Base-by-base conservation (phyloP, 2,329 filamentous ascomycete genomes). In the Neofusicoccum ribis region DNA sequence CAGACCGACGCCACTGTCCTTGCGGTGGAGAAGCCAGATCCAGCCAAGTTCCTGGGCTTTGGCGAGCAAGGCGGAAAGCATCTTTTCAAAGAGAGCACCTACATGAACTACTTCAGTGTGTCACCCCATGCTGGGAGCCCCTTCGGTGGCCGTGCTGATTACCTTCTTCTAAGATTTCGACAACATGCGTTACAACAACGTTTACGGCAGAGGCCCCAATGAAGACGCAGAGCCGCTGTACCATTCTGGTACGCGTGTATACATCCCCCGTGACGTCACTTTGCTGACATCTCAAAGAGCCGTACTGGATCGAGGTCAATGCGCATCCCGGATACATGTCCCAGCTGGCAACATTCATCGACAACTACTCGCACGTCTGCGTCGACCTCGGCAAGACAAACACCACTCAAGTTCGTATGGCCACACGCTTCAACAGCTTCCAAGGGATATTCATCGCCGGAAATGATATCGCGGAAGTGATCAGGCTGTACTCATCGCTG, bases 321-420 rank as follows among this genome's bases (percentile, higher is more conserved):
- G 31, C 27, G 14, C 52, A 61, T 23, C 54, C 52, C 3, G 41
- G 63, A 14, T 50, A 61, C 36, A n/a, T 12, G 11, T 61, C 52
- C 8, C 41, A 61, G 37, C 17, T 61, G 5, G 63, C 41, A 14
- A 49, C 20, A 5, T 61, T 79, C 63, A 69, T 79, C 34, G 77
- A 79, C 67, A 79, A 79, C 58, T 78, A 77, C 68, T 79, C 77
- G 0, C 77, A 79, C 14, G 73, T 78, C 20, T 73, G 72, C 5
- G 68, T 79, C 3, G 77, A 79, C 58, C 69, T 79, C 3, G 75
- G 76, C 3, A 71, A 72, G 37, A 72, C 67, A 1, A 71, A 77
- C 9, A 58, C 68, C 0, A 70, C 70, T 9, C 66, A 51, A 1
- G 70, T 78, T 3, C 70, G 73, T 0, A 61, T 78, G 2, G 77